phyloP scores from a whole-genome alignment of 2,329 filamentous ascomycete species.

The Colletotrichum liaoningense region DNA sequence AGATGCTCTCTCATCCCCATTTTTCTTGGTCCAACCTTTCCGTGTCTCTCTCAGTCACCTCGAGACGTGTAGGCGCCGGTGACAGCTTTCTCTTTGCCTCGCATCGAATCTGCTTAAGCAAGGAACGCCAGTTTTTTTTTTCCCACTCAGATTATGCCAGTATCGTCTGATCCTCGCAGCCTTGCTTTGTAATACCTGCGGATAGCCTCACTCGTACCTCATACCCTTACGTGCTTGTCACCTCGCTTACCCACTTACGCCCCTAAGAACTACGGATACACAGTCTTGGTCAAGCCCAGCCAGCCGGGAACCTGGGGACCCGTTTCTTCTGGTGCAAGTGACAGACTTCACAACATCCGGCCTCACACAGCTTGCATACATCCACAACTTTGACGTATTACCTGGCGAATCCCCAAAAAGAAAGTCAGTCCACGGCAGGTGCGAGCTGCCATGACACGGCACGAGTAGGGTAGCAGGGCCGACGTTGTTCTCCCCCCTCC shows the following conservation, averaged over 20 bases:
- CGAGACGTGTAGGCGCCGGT: no score
- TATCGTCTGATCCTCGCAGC: neutral
- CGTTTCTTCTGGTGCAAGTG: neutral
- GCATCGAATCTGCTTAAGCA: no score
- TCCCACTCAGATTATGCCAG: constrained; percentile 8
- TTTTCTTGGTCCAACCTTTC: constrained; percentile 8
- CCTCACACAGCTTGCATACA: neutral
- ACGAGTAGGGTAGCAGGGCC: constrained; percentile 5
- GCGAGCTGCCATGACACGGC: constrained; percentile 28
- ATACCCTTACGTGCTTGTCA: neutral
- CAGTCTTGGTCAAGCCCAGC: neutral
- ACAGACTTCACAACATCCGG: neutral
- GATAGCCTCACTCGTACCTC: no score
- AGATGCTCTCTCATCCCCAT: constrained; percentile 17
- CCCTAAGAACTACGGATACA: neutral
- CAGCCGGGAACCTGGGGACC: neutral
- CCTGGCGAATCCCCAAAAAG: neutral
- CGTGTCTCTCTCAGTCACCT: no score
- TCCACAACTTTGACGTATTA: neutral
- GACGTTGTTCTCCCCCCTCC: constrained; percentile 12
- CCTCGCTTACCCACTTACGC: neutral
- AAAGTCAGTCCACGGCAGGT: neutral
- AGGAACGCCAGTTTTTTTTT: neutral
- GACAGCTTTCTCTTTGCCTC: no score
- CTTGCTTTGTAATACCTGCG: no score